Evolutionary conservation across 1,284 basidiomycete species (phyloP), one percentile per base, ranked within the genome.

Genomic region (Tilletia caries): DNA sequence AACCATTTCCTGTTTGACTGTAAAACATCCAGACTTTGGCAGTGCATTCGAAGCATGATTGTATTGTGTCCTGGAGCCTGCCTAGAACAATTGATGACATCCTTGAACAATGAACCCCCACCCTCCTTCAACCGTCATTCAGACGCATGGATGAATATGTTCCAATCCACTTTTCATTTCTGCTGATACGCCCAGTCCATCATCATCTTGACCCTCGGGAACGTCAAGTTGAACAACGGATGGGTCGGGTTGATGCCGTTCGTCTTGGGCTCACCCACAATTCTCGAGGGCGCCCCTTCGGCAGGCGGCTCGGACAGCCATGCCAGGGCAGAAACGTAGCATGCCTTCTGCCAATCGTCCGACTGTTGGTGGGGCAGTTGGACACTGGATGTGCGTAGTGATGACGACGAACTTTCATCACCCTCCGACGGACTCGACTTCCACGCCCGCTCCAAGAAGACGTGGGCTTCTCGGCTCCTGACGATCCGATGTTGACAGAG

Each of bases 161-260:
- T 23, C 52, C 23, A 25, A 23, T 50, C 52, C 8, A 41, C 15
- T 54, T 20, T 25, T 67, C 52, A 66, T 27, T 43, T 25, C 60
- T 70, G 67, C 67, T 64, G 74, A 48, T 80, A 80, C 0, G 73
- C 68, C 77, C 77, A 79, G 50, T 80, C 75, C 71, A 79, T 73
- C 46, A 81, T 74, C 4, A 46, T 62, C 69, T 78, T 77, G 20
- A 69, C 74, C 50, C 62, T 71, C 2, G 72, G 68, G 46, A 81
- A 78, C 0, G 74, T 73, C 20, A 79, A 68, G 71, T 78, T 79
- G 68, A 81, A 75, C 37, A 81, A 68, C 1, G 79, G 79, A 71
- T 81, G 79, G 1, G 76, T 76, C 2, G 78, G 76, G 12, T 73
- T 69, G 46, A 78, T 20, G 44, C 32, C 70, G 34, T 78, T 80